Evolutionary conservation across 2,329 filamentous ascomycete species (phyloP), one percentile per base, ranked within the genome.

Genomic region (Didymella pinodella): DNA sequence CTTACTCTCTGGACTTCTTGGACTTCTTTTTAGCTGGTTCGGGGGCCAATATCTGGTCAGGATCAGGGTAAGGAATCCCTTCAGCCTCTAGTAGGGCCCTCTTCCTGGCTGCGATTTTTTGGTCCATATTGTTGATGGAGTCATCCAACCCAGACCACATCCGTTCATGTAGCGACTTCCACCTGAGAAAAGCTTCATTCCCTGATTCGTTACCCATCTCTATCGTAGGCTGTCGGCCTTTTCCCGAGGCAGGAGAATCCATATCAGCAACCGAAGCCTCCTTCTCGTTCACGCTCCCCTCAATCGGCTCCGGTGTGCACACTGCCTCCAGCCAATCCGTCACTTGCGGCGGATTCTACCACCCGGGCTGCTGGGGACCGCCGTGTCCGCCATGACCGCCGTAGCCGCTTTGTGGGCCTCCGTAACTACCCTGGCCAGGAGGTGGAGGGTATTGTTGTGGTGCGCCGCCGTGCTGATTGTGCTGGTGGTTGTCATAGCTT

Each of bases 401-500:
- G 54, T 54, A 38, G 28, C 54, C 54, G 48, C 47, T 45, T 20
- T 48, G 52, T 11, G 48, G 52, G 22, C 52, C 52, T 20, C 49
- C 40, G 26, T 59, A 48, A 7, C 43, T 28, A 25, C 62, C 57
- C n/a, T 65, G 61, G 14, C 40, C 31, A 7, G 59, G 63, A 25
- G 63, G 63, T 7, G 62, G 57, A 11, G 59, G 50, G 20, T 63
- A 60, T 28, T 65, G 62, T 31, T 66, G 65, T 26, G 54, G 58
- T 38, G 44, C 60, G 14, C 63, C 63, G 25, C 61, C 65, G 28
- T 65, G 62, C 53, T 63, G 62, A 58, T 73, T 71, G 57, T 74
- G 71, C 51, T 74, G 66, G 54, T 74, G 71, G 53, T 73, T 70
- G 32, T 71, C 70, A 48, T 75, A 72, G 56, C 70, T 72, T 22